These are phyloP conservation scores for Larix kaempferi DNA, from an alignment of 75 land plant genomes.

Conservation along the genomic window DNA sequence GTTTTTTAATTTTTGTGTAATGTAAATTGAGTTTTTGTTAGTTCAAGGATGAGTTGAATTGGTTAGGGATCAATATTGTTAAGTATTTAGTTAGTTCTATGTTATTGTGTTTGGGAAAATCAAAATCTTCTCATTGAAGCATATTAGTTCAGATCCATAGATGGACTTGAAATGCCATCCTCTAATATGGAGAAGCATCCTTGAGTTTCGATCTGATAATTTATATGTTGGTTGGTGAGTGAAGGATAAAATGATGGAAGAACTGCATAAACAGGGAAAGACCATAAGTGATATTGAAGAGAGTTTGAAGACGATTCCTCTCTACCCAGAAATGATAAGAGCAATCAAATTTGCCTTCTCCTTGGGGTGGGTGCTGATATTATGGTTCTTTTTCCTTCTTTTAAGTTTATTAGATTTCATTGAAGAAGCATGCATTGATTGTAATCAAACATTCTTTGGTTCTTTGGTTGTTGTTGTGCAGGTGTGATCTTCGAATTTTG, in stretches of 20 bases:
- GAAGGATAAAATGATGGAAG: conserved; percentile 84
- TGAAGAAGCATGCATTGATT: not conserved
- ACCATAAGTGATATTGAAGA: conserved; percentile 60
- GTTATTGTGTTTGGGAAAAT: too few relatives aligned
- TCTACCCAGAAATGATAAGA: conserved; percentile 35
- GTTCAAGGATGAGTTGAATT: not conserved
- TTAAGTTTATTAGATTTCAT: not conserved
- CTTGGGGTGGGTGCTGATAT: conserved; percentile 45
- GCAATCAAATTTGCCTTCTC: conserved; percentile 64
- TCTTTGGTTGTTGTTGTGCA: conserved; percentile 22
- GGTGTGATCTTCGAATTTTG: conserved; percentile 72
- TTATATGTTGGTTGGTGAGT: not conserved
- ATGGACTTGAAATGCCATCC: too few relatives aligned
- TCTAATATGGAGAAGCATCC: too few relatives aligned
- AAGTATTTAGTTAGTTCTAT: too few relatives aligned
- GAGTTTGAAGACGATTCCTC: conserved; percentile 40
- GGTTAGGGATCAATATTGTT: not conserved
- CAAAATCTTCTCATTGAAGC: too few relatives aligned
- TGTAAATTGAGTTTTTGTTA: not conserved
- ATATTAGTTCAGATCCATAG: not conserved
- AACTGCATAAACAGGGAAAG: conserved; percentile 58
- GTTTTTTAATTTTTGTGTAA: too few relatives aligned
- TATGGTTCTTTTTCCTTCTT: not conserved
- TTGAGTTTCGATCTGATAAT: not conserved
- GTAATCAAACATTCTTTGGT: not conserved